These are phyloP conservation scores for Lentinula sp. DNA, from an alignment of 768 basidiomycete species.

Conservation along the genomic window DNA sequence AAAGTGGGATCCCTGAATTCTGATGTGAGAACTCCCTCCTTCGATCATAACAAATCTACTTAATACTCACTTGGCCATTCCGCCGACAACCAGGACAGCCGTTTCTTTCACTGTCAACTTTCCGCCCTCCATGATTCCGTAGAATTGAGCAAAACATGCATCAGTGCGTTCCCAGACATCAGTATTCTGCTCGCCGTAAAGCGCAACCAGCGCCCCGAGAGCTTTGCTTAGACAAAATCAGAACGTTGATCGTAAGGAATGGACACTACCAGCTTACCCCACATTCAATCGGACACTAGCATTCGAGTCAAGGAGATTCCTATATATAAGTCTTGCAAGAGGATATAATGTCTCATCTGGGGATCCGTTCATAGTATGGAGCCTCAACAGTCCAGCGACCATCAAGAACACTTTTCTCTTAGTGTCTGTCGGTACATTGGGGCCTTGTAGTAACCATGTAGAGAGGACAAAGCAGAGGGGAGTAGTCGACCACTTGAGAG, in stretches of 20 bases:
- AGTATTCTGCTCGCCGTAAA: slow-evolving; percentile 28
- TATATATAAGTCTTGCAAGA: slow-evolving; percentile 26
- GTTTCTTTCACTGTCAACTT: slow-evolving; percentile 57
- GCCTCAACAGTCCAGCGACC: slow-evolving; percentile 34
- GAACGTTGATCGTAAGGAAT: not conserved
- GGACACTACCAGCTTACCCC: slow-evolving; percentile 43
- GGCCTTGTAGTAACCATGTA: slow-evolving; percentile 39
- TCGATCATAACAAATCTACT: not conserved
- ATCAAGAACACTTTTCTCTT: slow-evolving; percentile 35
- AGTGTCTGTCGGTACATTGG: slow-evolving; percentile 37
- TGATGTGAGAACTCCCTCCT: not conserved
- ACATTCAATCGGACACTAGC: slow-evolving; percentile 59
- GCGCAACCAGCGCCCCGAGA: slow-evolving; percentile 39
- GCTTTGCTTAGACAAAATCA: slow-evolving; percentile 30
- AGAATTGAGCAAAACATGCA: slow-evolving; percentile 37
- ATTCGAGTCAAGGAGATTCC: slow-evolving; percentile 47
- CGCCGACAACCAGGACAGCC: slow-evolving; percentile 52
- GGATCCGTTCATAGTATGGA: slow-evolving; percentile 26
- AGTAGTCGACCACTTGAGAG: slow-evolving; percentile 21
- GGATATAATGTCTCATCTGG: slow-evolving; percentile 25
- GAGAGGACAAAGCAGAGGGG: slow-evolving; percentile 30
- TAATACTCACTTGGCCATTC: slow-evolving; percentile 40
- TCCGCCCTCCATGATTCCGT: slow-evolving; percentile 38
- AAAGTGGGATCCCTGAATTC: slow-evolving; percentile 29
- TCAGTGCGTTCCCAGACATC: slow-evolving; percentile 30